Evolutionary conservation across 139 green algal genomes (phyloP).

Genomic region (Coelastrella sp.): DNA sequence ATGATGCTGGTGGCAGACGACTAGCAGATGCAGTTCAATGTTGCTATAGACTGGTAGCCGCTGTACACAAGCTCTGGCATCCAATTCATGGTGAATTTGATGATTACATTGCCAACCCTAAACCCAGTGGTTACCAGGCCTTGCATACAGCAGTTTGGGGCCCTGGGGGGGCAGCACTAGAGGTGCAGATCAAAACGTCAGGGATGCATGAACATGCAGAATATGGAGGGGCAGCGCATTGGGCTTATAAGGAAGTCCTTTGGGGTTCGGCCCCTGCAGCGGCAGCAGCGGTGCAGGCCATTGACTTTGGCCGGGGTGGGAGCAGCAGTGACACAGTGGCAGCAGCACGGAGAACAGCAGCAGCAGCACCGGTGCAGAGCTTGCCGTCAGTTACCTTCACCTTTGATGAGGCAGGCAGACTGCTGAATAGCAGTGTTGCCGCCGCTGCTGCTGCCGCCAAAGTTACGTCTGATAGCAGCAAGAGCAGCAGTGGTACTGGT

Average conservation of each 20-base stretch:
- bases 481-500: slow-evolving; percentile 35
- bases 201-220: slow-evolving; percentile 84
- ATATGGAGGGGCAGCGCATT: slow-evolving; percentile 89
- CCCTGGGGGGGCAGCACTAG: slow-evolving; percentile 76
- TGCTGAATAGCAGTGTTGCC: slow-evolving; percentile 23
- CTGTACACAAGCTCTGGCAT: slow-evolving; percentile 89
- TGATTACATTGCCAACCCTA: slow-evolving; percentile 93
- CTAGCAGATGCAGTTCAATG: slow-evolving; percentile 66
- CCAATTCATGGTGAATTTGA: slow-evolving; percentile 82
- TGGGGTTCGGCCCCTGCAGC: slow-evolving; percentile 25
- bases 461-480: slow-evolving; percentile 24
- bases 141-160: slow-evolving; percentile 87
- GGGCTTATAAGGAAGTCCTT: slow-evolving; percentile 86
- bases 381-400: slow-evolving; percentile 27
- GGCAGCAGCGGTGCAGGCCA: slow-evolving; percentile 13
- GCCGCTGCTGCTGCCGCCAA: background rate
- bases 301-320: slow-evolving; percentile 7
- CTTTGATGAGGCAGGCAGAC: slow-evolving; percentile 32
- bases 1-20: slow-evolving; percentile 71
- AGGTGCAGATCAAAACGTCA: slow-evolving; percentile 78
- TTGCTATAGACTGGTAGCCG: slow-evolving; percentile 87
- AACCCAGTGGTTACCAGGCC: slow-evolving; percentile 86
- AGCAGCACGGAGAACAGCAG: slow-evolving; percentile 20
- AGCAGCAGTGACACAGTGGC: background rate
- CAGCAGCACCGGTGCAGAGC: background rate